These are phyloP conservation scores for Cercospora janseana DNA, from an alignment of 2,329 filamentous ascomycete genomes.

Conservation along the genomic window DNA sequence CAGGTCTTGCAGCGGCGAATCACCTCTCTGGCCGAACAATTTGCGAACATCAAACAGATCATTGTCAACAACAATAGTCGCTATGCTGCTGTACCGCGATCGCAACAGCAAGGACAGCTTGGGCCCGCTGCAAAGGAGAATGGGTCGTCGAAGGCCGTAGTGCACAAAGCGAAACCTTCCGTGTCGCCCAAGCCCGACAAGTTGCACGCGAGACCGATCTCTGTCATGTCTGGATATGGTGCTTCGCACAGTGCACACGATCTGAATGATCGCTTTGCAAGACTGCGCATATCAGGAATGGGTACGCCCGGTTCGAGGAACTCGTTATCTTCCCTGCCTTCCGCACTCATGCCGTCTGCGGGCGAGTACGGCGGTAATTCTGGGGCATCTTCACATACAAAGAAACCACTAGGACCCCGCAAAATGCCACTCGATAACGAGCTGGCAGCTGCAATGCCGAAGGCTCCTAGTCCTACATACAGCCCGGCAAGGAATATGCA, in stretches of 20 bases:
- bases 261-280: constrained; percentile 37
- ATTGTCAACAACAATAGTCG: constrained; percentile 54
- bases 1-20: constrained; percentile 39
- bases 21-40: constrained; percentile 41
- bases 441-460: constrained; percentile 61
- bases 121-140: neutral
- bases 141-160: neutral
- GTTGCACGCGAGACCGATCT: constrained; percentile 61
- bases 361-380: constrained; percentile 37
- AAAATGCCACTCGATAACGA: constrained; percentile 55
- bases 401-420: constrained; percentile 50
- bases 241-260: constrained; percentile 47
- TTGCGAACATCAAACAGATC: constrained; percentile 50
- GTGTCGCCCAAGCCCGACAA: constrained; percentile 62
- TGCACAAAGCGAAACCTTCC: constrained; percentile 32
- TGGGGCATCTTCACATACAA: neutral
- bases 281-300: constrained; percentile 22
- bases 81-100: constrained; percentile 49
- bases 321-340: constrained; percentile 30
- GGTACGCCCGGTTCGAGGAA: constrained; percentile 32
- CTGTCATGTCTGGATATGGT: constrained; percentile 34
- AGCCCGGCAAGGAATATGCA: constrained; percentile 72
- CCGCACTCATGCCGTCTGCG: constrained; percentile 44
- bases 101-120: constrained; percentile 10
- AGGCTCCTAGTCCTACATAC: constrained; percentile 72